Conservation (phyloP, 1,284 basidiomycete genomes). For the Schizopora paradoxa region DNA sequence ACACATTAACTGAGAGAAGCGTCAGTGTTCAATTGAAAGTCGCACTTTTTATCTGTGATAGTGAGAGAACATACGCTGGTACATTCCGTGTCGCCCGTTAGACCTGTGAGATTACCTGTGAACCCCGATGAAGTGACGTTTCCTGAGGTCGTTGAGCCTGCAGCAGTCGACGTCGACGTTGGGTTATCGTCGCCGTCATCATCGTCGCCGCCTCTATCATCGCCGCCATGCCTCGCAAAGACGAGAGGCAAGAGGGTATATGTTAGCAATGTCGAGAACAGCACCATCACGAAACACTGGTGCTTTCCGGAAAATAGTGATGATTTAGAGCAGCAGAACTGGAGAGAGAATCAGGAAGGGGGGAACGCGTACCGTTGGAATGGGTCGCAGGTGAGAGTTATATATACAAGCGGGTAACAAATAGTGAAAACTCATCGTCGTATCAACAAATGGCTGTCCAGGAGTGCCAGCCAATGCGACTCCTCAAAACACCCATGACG, state of each 20-base stretch:
- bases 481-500: too few relatives aligned
- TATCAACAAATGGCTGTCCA: too few relatives aligned
- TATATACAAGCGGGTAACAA: too few relatives aligned
- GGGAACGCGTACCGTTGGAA: too few relatives aligned
- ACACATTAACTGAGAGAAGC: constrained; percentile 36
- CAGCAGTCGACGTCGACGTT: constrained; percentile 28
- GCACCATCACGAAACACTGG: too few relatives aligned
- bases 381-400: too few relatives aligned
- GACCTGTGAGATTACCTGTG: constrained; percentile 21
- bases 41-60: constrained; percentile 19
- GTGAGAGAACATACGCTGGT: constrained; percentile 18
- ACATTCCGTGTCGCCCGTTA: constrained; percentile 25
- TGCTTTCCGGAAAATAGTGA: too few relatives aligned
- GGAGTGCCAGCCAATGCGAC: too few relatives aligned
- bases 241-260: not conserved
- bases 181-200: constrained; percentile 17
- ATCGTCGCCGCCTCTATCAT: constrained; percentile 3
- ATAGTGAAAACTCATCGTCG: too few relatives aligned
- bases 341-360: too few relatives aligned
- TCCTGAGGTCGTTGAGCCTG: not conserved
- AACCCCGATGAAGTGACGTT: constrained; percentile 1
- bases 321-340: too few relatives aligned
- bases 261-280: not conserved
- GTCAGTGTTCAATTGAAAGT: constrained; percentile 21
- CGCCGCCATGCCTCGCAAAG: not conserved